Conservation (phyloP, 352 stramenopile species). For the Globisporangium paddicum region DNA sequence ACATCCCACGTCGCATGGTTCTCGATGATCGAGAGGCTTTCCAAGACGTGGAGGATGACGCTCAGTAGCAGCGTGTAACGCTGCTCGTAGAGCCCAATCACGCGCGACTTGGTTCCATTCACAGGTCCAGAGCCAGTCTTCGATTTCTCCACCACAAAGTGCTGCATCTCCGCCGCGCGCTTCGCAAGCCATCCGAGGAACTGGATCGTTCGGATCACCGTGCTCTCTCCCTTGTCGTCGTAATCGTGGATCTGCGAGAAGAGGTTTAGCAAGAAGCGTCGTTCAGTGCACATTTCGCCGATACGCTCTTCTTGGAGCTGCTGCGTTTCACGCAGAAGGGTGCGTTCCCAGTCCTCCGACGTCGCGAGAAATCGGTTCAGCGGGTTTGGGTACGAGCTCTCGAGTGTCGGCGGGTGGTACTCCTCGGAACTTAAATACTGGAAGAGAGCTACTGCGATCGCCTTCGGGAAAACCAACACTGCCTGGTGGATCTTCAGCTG, state of each 20-base stretch:
- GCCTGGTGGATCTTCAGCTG: conserved; percentile 83
- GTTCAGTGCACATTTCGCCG: conserved; percentile 73
- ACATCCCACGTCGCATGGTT: conserved; percentile 88
- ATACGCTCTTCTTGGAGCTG: conserved; percentile 54
- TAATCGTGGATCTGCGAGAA: conserved; percentile 85
- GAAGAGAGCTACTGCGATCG: conserved; percentile 59
- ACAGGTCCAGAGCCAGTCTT: not conserved
- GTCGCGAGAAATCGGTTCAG: conserved; percentile 42
- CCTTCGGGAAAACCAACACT: conserved; percentile 63
- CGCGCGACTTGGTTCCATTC: conserved; percentile 13
- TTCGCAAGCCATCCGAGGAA: conserved; percentile 77
- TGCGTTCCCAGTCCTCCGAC: conserved; percentile 45
- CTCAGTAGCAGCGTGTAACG: conserved; percentile 70
- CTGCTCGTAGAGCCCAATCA: conserved; percentile 23
- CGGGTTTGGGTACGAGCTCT: conserved; percentile 45
- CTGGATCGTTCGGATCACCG: conserved; percentile 79
- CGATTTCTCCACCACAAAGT: conserved; percentile 33
- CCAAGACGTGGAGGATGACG: conserved; percentile 76
- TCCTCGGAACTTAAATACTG: conserved; percentile 74
- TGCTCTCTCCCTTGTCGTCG: conserved; percentile 84
- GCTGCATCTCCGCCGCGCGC: conserved; percentile 57
- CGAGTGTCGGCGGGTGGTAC: conserved; percentile 50
- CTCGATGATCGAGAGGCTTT: conserved; percentile 86
- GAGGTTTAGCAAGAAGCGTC: conserved; percentile 75
- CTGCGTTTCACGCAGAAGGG: conserved; percentile 52